Base-by-base conservation (phyloP, 2,329 filamentous ascomycete species). In the Nannizzia gypsea region DNA sequence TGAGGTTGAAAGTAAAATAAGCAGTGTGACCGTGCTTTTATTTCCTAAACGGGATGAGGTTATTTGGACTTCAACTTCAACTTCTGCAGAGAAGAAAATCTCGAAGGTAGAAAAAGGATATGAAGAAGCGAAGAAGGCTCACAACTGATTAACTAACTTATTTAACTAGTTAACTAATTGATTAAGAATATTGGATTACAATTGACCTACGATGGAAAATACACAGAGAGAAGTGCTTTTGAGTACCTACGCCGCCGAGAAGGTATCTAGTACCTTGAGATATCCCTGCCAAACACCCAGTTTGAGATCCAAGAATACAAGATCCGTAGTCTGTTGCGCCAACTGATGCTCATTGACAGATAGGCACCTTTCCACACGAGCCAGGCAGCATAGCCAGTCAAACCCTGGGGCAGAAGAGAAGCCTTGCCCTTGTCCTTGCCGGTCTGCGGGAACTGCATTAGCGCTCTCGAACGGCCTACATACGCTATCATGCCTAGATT, bases 401-500 rank as follows among this genome's bases (percentile, higher is more conserved):
- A 61, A 6, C 72, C 70, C 26, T 69, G 67, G 3, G 73, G 72
- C 2, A 75, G 64, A 58, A 70, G 69, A 36, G 66, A 62, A 17
- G 58, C 57, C 13, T 64, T 64, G 24, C 44, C 44, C 3, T 48
- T 62, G 24, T 24, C 61, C 50, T 50, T 62, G n/a, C 64, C 62
- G 11, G 58, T 60, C 2, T 71, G 67, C 0, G 74, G 73, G 13
- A 76, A 70, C 66, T 85, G 82, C 69, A 85, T 75, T 57, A 84
- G 69, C 0, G 81, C 82, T 36, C 78, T 80, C 67, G 78, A 80
- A 28, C 78, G 78, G 0, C 82, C 82, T 17, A 84, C 75, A 58
- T 84, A 84, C 0, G 82, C 82, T 72, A 85, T 74, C 2, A 81
- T 77, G 2, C 82, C 82, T 59, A 84, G 68, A 62, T 84, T 79